Evolutionary conservation across 192 early-diverging fungal species (phyloP), one percentile per base, ranked within the genome.

Genomic region (Mortierella claussenii): DNA sequence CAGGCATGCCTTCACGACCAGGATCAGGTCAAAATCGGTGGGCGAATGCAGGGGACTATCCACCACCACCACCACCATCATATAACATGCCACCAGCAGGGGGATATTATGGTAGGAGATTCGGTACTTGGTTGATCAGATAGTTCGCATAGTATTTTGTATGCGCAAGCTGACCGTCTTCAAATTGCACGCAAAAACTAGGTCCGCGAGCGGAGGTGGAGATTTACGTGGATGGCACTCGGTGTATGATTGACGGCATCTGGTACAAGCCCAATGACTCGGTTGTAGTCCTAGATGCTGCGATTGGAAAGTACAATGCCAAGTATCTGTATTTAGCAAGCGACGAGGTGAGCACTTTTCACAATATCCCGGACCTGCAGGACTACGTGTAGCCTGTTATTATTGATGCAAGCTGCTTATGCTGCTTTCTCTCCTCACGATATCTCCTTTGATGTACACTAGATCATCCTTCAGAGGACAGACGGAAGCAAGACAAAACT

Each of bases 381-480:
- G n/a, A n/a, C n/a, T n/a, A n/a, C n/a, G n/a, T n/a, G n/a, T n/a
- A n/a, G n/a, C n/a, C n/a, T n/a, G n/a, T n/a, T n/a, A n/a, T n/a
- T n/a, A n/a, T n/a, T n/a, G n/a, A n/a, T n/a, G n/a, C n/a, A 33
- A 31, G 18, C 8, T 40, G 36, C 28, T 21, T 7, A 21, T 56
- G 28, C n/a, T 23, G 5, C 8, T 43, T 20, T 30, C 10, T 15
- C 21, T 1, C 5, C n/a, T n/a, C n/a, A n/a, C n/a, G n/a, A n/a
- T n/a, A n/a, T n/a, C n/a, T n/a, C n/a, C n/a, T n/a, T n/a, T n/a
- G n/a, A n/a, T n/a, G n/a, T n/a, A n/a, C n/a, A n/a, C n/a, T 60
- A 76, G 73, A 76, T 76, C 28, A 60, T 67, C 23, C 58, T 76
- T 32, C 73, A 76, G 50, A 54, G 59, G 59, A 76, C 65, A 44